phyloP scores from a whole-genome alignment of 129 eudicot species.

The Lactuca saligna region DNA sequence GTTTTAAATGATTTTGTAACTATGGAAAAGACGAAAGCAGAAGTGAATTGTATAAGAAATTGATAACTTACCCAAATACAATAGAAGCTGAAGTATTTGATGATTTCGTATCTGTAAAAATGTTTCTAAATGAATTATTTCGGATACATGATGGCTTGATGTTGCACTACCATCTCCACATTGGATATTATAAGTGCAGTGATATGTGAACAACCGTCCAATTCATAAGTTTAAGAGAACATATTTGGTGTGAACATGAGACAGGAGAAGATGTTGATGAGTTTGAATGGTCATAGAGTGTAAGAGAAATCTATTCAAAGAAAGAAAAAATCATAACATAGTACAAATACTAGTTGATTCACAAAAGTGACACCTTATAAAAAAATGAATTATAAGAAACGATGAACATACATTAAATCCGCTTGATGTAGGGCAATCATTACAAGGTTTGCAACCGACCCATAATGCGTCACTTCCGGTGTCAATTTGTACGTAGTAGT shows the following conservation, averaged over 20 bases:
- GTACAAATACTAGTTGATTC: slow-evolving; percentile 4
- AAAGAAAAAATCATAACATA: not conserved
- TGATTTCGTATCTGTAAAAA: slow-evolving; percentile 47
- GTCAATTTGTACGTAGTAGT: slow-evolving; percentile 88
- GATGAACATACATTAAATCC: slow-evolving; percentile 69
- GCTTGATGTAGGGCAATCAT: slow-evolving; percentile 82
- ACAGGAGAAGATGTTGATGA: slow-evolving; percentile 61
- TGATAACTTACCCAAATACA: slow-evolving; percentile 64
- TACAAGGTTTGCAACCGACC: slow-evolving; percentile 82
- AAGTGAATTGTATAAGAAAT: slow-evolving; percentile 5
- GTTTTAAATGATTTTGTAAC: too few species aligned
- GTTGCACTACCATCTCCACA: slow-evolving; percentile 97
- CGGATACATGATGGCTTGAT: slow-evolving; percentile 77
- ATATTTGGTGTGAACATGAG: slow-evolving; percentile 74
- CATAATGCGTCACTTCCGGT: slow-evolving; percentile 97
- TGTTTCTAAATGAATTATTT: slow-evolving; percentile 64
- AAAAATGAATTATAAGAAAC: not conserved
- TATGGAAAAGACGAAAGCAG: too few species aligned
- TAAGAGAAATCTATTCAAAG: slow-evolving; percentile 58
- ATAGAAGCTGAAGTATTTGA: slow-evolving; percentile 76
- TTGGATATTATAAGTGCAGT: slow-evolving; percentile 78
- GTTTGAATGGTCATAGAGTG: slow-evolving; percentile 69
- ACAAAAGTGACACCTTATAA: not conserved
- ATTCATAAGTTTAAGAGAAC: slow-evolving; percentile 62
- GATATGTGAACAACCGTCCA: slow-evolving; percentile 55